Evolutionary conservation across 176 grass and related monocot genomes (phyloP), one percentile per base, ranked within the genome.

Genomic region (Oryza coarctata): DNA sequence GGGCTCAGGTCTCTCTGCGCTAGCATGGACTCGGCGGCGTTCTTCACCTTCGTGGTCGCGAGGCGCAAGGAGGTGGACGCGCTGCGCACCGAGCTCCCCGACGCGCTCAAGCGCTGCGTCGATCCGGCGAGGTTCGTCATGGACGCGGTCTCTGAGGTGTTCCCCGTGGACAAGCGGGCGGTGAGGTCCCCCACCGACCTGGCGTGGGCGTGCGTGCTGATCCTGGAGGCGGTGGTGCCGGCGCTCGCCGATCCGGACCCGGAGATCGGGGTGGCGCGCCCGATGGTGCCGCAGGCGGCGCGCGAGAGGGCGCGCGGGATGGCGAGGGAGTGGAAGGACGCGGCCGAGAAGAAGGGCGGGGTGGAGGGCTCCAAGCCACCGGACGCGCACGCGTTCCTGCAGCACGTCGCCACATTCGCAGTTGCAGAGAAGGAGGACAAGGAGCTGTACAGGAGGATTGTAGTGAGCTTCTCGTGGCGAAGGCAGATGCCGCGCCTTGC

Each of bases 401-500:
- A 96, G 83, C 83, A 87, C 18, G 88, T 96, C 3, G 86, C 87
- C n/a, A 96, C 94, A 18, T 96, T 96, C 7, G 88, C 83, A 1
- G 89, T 96, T 49, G 90, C 80, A 2, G 80, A 68, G 64, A 90
- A 87, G 80, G 88, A 82, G 63, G 93, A 95, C 71, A 92, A 23
- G 67, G 85, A 73, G 10, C 66, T 92, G 0, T 92, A 92, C 70
- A 73, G 38, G 72, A 92, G 82, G 83, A 92, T 96, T 0, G 80
- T 96, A 0, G 88, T 91, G 22, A 96, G 88, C 79, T 96, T 96
- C 66, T 90, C 90, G 8, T 93, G 94, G 94, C 80, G 94, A 34
- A 80, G 86, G 83, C 94, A 96, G 83, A 96, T 96, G 94, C 94
- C 94, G 10, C 91, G 87, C 66, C 83, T 96, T 3, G 94, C 94